A percentile compares a stretch with the other conserved stretches of the same genome.
phyloP scores from a whole-genome alignment of 2,329 filamentous ascomycete genomes.

The Xylaria sp. region DNA sequence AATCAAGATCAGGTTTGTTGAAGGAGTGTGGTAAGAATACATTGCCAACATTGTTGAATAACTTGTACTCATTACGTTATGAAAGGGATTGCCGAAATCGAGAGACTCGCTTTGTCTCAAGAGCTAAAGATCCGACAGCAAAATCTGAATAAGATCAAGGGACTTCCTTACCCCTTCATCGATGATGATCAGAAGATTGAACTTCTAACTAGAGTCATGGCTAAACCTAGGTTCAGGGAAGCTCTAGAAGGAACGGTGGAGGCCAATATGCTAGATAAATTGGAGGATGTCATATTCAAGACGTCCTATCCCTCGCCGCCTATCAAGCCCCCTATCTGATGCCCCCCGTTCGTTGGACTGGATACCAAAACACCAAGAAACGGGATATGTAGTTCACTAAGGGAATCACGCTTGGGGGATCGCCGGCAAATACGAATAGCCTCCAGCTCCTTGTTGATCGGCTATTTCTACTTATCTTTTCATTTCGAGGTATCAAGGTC shows the following conservation, averaged over 20 bases:
- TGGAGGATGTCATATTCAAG: constrained; percentile 25
- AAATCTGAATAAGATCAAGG: not conserved
- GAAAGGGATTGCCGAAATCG: constrained; percentile 18
- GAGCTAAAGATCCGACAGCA: constrained; percentile 15
- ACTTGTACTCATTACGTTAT: not conserved
- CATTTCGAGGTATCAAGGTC: no score
- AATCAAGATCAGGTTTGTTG: constrained; percentile 2
- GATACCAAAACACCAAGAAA: no score
- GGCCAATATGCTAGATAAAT: constrained; percentile 1
- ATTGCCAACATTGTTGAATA: not conserved
- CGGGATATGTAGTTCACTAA: no score
- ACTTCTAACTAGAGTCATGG: constrained; percentile 24
- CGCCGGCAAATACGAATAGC: no score
- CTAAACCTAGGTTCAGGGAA: constrained; percentile 14
- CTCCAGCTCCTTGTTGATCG: not conserved
- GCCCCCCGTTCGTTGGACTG: not conserved
- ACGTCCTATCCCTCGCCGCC: constrained; percentile 24
- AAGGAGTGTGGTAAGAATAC: constrained; percentile 20
- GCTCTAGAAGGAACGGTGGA: constrained; percentile 9
- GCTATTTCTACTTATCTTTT: not conserved
- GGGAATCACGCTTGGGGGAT: no score
- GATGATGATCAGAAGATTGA: constrained; percentile 20
- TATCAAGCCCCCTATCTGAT: constrained; percentile 10
- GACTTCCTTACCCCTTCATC: constrained; percentile 14
- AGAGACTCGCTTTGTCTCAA: constrained; percentile 19